phyloP scores from a whole-genome alignment of 2,329 filamentous ascomycete species.

The Aspergillus arachidicola region DNA sequence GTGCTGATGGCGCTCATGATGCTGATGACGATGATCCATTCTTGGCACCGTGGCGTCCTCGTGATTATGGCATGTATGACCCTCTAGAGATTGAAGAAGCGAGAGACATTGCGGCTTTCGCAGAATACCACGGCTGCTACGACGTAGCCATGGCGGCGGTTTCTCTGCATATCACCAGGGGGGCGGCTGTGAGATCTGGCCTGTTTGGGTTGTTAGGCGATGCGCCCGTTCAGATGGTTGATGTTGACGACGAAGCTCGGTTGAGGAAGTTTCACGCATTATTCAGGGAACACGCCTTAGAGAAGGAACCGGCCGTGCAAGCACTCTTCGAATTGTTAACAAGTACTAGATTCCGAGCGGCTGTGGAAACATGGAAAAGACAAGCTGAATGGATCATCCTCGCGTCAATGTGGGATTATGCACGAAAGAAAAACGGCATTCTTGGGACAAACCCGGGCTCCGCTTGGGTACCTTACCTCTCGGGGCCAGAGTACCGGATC shows the following conservation, averaged over 20 bases:
- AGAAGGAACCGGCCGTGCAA: not conserved
- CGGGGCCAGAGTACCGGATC: not conserved
- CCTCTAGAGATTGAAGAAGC: not conserved
- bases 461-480: not conserved
- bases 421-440: not conserved
- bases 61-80: no score
- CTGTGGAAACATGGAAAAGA: not conserved
- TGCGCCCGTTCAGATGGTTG: not conserved
- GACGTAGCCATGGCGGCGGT: not conserved
- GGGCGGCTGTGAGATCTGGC: not conserved
- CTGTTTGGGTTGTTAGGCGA: not conserved
- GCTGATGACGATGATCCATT: not conserved
- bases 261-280: not conserved
- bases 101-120: not conserved
- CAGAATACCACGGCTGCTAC: no score
- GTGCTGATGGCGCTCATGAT: not conserved
- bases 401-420: not conserved
- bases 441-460: not conserved
- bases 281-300: not conserved
- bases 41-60: no score
- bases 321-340: not conserved
- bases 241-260: not conserved
- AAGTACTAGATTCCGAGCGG: not conserved
- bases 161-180: not conserved
- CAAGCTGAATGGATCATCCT: not conserved